Evolutionary conservation across 371 early-diverging fungal genomes (phyloP), one percentile per base, ranked within the genome.

Genomic region (Apophysomyces trapeziformis): DNA sequence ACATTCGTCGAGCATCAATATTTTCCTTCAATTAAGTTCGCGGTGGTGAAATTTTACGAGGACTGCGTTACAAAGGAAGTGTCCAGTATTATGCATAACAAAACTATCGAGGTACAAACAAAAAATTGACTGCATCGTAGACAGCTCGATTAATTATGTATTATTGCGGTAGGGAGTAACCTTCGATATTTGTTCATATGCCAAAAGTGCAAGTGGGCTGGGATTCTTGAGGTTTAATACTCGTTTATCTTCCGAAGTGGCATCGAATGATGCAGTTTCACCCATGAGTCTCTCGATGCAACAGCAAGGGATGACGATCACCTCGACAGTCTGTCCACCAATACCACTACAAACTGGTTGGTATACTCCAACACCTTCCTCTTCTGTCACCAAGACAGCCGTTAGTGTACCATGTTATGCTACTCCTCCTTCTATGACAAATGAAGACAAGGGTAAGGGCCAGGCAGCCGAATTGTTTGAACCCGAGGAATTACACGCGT

Each of bases 41-140:
- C 63, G 3, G 38, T 63, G 59, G 45, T 68, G 1, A 63, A 68
- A 12, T 68, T 59, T 32, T 63, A 41, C 39, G 68, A 68, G 13
- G 39, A 39, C 5, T 46, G 68, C 8, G 46, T 38, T 8, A 63
- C 68, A 18, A 18, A 57, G 37, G 37, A 46, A 16, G 14, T 63
- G 6, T 16, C 35, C 16, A 38, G 21, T 38, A 54, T 58, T n/a
- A 7, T 63, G 44, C 57, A 63, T 38, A 56, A 38, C 4, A 58
- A 68, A 11, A 46, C 32, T n/a, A 58, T 32, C 16, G 39, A 63
- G 50, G 68, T 68, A 68, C 26, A 7, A 41, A 38, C n/a, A n/a
- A 47, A 62, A 26, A 62, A 35, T 35, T 16, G 44, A 61, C 41
- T 61, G 14, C 12, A 38, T 47, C 26, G 41, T 54, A 12, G 38